Percentiles rank a stretch among this genome's conserved stretches.
Conservation (phyloP, 1,284 basidiomycete species). For the Trametes hirsuta region DNA sequence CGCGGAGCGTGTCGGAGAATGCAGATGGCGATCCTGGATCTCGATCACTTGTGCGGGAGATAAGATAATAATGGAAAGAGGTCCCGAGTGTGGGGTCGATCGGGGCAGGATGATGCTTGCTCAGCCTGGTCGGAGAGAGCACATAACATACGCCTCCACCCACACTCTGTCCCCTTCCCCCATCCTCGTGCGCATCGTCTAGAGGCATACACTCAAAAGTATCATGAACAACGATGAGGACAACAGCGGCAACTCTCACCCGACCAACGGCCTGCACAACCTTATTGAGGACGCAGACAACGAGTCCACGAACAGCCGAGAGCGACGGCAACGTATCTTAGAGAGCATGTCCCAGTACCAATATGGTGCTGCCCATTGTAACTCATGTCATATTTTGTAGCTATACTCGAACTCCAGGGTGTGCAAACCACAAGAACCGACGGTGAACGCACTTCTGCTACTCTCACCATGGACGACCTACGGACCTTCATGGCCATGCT, state of each 20-base stretch:
- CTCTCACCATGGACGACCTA: slow-evolving; percentile 16
- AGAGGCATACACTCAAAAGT: background rate
- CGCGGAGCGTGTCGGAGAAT: slow-evolving; percentile 8
- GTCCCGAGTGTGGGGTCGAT: slow-evolving; percentile 10
- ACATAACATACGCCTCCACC: background rate
- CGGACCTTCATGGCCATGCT: slow-evolving; percentile 16
- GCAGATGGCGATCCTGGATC: background rate
- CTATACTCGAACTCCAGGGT: slow-evolving; percentile 15
- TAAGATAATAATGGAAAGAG: slow-evolving; percentile 13
- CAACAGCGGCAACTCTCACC: background rate
- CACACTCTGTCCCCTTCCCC: background rate
- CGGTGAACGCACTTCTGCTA: slow-evolving; percentile 9
- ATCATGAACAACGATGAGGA: slow-evolving; percentile 21
- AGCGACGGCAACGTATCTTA: slow-evolving; percentile 19
- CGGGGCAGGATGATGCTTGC: slow-evolving; percentile 8
- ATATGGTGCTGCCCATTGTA: background rate
- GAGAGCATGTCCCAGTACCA: slow-evolving; percentile 8
- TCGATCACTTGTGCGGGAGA: background rate
- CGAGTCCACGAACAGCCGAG: background rate
- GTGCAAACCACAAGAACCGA: slow-evolving; percentile 5
- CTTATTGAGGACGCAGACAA: slow-evolving; percentile 11
- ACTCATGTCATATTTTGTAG: background rate
- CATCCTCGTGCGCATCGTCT: slow-evolving; percentile 8
- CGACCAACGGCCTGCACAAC: slow-evolving; percentile 5
- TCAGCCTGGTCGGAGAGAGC: slow-evolving; percentile 10